These are phyloP conservation scores for Aspergillus sergii DNA, from an alignment of 2,329 filamentous ascomycete species.

Conservation along the genomic window DNA sequence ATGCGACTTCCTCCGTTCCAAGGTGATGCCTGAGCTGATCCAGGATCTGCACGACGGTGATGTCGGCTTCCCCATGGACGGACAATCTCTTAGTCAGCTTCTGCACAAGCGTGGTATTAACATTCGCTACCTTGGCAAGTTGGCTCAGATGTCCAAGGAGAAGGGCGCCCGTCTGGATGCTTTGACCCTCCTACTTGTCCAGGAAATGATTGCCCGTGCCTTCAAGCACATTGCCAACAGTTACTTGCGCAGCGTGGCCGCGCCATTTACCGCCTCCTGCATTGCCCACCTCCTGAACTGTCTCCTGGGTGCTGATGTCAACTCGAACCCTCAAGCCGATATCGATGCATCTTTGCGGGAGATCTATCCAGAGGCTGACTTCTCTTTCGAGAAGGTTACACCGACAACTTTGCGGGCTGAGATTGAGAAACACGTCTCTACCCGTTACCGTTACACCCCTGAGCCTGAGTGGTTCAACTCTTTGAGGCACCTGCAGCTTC, in stretches of 20 bases:
- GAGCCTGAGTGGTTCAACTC: slow-evolving; percentile 67
- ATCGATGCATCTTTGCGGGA: slow-evolving; percentile 72
- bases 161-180: slow-evolving; percentile 74
- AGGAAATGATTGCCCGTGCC: slow-evolving; percentile 92
- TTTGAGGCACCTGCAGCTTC: slow-evolving; percentile 76
- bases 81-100: slow-evolving; percentile 82
- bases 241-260: slow-evolving; percentile 77
- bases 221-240: slow-evolving; percentile 90
- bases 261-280: slow-evolving; percentile 77
- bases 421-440: slow-evolving; percentile 70
- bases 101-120: slow-evolving; percentile 98
- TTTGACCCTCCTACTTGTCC: slow-evolving; percentile 73
- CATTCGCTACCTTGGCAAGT: slow-evolving; percentile 87
- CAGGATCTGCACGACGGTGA: slow-evolving; percentile 89
- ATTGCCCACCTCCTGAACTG: slow-evolving; percentile 91
- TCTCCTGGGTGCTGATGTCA: slow-evolving; percentile 75
- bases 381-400: slow-evolving; percentile 77
- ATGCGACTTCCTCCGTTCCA: slow-evolving; percentile 74
- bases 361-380: slow-evolving; percentile 80
- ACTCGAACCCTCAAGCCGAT: slow-evolving; percentile 75
- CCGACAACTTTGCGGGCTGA: slow-evolving; percentile 70
- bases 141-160: slow-evolving; percentile 69
- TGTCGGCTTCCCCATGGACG: slow-evolving; percentile 97
- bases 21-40: slow-evolving; percentile 81
- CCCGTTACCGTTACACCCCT: slow-evolving; percentile 77